phyloP scores from a whole-genome alignment of 2,329 filamentous ascomycete species.

The Cladophialophora psammophila region DNA sequence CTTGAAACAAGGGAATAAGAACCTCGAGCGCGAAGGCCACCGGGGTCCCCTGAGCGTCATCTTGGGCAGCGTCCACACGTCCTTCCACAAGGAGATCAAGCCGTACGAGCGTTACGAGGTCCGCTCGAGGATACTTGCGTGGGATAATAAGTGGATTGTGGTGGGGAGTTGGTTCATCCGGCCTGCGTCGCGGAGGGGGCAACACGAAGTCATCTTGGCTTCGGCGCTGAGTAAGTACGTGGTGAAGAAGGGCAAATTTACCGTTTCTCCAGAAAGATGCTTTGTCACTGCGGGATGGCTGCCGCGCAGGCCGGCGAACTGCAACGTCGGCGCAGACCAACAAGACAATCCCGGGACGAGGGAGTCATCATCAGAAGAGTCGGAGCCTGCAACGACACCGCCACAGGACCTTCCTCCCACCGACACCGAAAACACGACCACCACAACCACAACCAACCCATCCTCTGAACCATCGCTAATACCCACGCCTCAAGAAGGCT shows the following conservation, averaged over 20 bases:
- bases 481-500: slow-evolving; percentile 27
- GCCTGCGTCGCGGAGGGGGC: slow-evolving; percentile 46
- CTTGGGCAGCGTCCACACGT: slow-evolving; percentile 75
- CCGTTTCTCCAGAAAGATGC: slow-evolving; percentile 80
- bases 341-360: background rate
- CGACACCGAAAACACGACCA: background rate
- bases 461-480: slow-evolving; percentile 17
- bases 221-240: slow-evolving; percentile 81
- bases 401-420: background rate
- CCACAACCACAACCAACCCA: background rate
- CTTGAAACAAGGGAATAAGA: slow-evolving; percentile 56
- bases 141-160: slow-evolving; percentile 85
- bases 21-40: slow-evolving; percentile 56
- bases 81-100: slow-evolving; percentile 76
- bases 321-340: slow-evolving; percentile 18
- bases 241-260: slow-evolving; percentile 80
- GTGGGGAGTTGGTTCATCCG: slow-evolving; percentile 76
- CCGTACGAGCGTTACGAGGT: slow-evolving; percentile 75
- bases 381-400: background rate
- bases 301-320: slow-evolving; percentile 72
- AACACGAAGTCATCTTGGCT: slow-evolving; percentile 69
- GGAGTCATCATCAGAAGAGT: slow-evolving; percentile 20
- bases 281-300: slow-evolving; percentile 76
- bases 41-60: slow-evolving; percentile 65
- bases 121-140: slow-evolving; percentile 72